Percentiles rank a stretch among this genome's conserved stretches.
Conservation (phyloP, 73 alveolate species). For the Tetrahymena elliotti region DNA sequence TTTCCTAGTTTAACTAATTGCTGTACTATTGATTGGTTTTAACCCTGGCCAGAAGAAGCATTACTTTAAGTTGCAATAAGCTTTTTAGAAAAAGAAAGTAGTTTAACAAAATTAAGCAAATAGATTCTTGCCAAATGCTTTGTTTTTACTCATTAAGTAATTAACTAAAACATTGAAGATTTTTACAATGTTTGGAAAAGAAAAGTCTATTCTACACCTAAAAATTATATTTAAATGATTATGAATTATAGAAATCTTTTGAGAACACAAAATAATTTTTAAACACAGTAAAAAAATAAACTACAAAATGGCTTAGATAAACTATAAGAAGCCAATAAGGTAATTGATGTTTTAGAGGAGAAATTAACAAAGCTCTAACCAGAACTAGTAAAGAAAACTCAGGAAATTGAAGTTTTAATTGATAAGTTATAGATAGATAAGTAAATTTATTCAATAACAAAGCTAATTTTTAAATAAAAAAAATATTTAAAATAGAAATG, state of each 20-base stretch:
- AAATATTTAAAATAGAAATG: background rate
- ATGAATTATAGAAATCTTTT: conserved; percentile 66
- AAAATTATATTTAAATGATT: conserved; percentile 74
- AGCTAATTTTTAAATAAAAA: background rate
- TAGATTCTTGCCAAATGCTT: conserved; percentile 48
- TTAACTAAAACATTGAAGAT: conserved; percentile 37
- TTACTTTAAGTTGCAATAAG: conserved; percentile 83
- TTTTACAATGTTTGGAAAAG: conserved; percentile 71
- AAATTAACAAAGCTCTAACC: conserved; percentile 67
- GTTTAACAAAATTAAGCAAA: conserved; percentile 77
- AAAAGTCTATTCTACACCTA: conserved; percentile 90
- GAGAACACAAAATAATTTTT: conserved; percentile 62
- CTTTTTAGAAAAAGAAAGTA: conserved; percentile 63
- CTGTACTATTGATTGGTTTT: conserved; percentile 93
- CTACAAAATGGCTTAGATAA: conserved; percentile 61
- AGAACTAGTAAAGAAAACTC: conserved; percentile 53
- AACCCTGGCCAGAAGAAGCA: conserved; percentile 98
- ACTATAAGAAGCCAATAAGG: conserved; percentile 63
- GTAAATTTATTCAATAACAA: background rate
- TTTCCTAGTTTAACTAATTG: conserved; percentile 91
- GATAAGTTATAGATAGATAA: conserved; percentile 54
- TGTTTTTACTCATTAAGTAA: conserved; percentile 56
- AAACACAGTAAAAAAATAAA: conserved; percentile 42
- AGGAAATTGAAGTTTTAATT: conserved; percentile 47
- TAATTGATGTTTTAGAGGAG: conserved; percentile 55